phyloP scores from a whole-genome alignment of 345 rosid genomes.

The Mangifera indica region DNA sequence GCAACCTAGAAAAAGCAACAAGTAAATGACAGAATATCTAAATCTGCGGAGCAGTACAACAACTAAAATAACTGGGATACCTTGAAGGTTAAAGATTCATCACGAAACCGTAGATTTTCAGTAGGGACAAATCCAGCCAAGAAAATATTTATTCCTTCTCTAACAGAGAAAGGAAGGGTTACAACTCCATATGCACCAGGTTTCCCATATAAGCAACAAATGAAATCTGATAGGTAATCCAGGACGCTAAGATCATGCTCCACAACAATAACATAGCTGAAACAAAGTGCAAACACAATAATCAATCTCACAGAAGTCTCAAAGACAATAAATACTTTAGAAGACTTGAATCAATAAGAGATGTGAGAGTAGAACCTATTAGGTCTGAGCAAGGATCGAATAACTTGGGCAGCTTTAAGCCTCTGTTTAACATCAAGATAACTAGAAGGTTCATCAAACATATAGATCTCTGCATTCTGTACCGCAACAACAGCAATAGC shows the following conservation, averaged over 20 bases:
- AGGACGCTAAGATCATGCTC: slow-evolving; percentile 99
- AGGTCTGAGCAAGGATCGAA: slow-evolving; percentile 85
- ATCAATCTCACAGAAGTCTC: neutral
- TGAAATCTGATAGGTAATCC: slow-evolving; percentile 95
- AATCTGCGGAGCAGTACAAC: neutral
- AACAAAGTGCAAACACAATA: slow-evolving; percentile 2
- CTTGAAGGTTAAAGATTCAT: slow-evolving; percentile 92
- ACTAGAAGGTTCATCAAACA: slow-evolving; percentile 99
- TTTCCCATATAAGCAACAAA: slow-evolving; percentile 95
- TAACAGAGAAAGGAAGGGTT: slow-evolving; percentile 94
- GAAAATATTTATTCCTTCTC: slow-evolving; percentile 96
- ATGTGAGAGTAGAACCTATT: slow-evolving; percentile 52
- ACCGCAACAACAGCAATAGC: slow-evolving; percentile 94
- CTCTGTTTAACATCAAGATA: slow-evolving; percentile 98
- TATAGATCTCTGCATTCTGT: slow-evolving; percentile 94
- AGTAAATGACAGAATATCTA: slow-evolving; percentile 11
- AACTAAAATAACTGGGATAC: slow-evolving; percentile 32
- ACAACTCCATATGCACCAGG: slow-evolving; percentile 99
- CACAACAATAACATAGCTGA: slow-evolving; percentile 96
- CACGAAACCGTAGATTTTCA: slow-evolving; percentile 88
- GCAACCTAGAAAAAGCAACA: slow-evolving; percentile 65
- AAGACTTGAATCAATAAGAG: neutral
- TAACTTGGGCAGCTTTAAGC: slow-evolving; percentile 94
- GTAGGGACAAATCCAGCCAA: slow-evolving; percentile 97
- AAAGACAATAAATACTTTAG: neutral